Percentiles rank a stretch among this genome's conserved stretches.
phyloP scores from a whole-genome alignment of 2,329 filamentous ascomycete species.

The Tolypocladium ophioglossoides region DNA sequence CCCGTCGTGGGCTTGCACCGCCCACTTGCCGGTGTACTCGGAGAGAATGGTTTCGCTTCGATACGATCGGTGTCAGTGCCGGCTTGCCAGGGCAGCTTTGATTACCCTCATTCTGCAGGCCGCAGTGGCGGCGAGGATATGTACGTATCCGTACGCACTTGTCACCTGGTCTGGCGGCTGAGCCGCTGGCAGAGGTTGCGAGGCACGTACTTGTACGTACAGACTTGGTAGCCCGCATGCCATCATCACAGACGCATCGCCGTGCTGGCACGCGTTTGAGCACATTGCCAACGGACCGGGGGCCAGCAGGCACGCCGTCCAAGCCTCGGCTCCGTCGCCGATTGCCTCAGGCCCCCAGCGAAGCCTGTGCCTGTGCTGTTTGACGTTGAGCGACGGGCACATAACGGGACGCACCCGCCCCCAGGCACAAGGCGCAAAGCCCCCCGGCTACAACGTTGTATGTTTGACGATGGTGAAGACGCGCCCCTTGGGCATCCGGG shows the following conservation, averaged over 20 bases:
- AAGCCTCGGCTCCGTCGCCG: background rate
- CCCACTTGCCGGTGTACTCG: background rate
- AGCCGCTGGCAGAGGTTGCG: background rate
- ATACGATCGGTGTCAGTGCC: background rate
- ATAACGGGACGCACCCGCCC: background rate
- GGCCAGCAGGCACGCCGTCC: background rate
- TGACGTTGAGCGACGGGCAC: background rate
- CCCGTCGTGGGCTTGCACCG: background rate
- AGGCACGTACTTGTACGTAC: background rate
- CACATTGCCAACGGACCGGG: background rate
- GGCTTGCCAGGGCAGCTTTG: background rate
- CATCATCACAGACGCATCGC: background rate
- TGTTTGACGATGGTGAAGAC: background rate
- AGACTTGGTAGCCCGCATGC: background rate
- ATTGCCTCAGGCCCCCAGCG: background rate
- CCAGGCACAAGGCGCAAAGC: background rate
- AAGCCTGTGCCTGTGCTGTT: background rate
- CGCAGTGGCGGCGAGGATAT: background rate
- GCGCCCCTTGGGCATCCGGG: background rate
- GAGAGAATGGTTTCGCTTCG: background rate
- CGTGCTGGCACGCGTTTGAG: background rate
- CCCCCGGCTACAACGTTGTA: background rate
- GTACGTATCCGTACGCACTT: background rate
- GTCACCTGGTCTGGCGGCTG: background rate
- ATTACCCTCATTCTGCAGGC: background rate